phyloP scores from a whole-genome alignment of 768 basidiomycete genomes.

The Dacryopinax primogenitus region DNA sequence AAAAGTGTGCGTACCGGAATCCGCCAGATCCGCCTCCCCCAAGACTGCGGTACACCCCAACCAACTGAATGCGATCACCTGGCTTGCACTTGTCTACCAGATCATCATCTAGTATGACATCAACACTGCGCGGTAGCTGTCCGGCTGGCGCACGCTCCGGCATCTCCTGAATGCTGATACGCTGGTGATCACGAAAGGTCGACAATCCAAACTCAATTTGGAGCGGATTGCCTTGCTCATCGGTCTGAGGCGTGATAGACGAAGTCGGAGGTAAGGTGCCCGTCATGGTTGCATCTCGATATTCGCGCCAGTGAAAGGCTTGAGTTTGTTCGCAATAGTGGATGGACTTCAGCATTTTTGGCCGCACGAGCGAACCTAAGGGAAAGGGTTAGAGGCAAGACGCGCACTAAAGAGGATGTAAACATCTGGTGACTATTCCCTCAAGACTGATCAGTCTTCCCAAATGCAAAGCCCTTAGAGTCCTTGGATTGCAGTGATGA shows the following conservation, averaged over 20 bases:
- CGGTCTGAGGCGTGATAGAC: constrained; percentile 76
- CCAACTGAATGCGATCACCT: constrained; percentile 92
- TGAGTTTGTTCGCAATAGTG: constrained; percentile 87
- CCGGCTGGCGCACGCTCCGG: constrained; percentile 96
- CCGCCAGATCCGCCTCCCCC: constrained; percentile 81
- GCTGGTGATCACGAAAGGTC: constrained; percentile 90
- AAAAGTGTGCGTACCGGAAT: constrained; percentile 61
- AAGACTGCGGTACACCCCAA: constrained; percentile 86
- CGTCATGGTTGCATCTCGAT: constrained; percentile 82
- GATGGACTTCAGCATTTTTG: constrained; percentile 94
- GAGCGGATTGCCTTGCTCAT: constrained; percentile 76
- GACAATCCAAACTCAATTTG: constrained; percentile 88
- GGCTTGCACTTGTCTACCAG: constrained; percentile 96
- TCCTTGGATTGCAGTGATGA: constrained; percentile 91
- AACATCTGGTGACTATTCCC: constrained; percentile 92
- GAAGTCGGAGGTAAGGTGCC: constrained; percentile 77
- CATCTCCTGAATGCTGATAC: constrained; percentile 98
- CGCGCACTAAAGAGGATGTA: constrained; percentile 14
- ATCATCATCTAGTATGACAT: constrained; percentile 92
- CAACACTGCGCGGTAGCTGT: constrained; percentile 88
- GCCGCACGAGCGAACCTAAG: constrained; percentile 74
- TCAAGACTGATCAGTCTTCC: constrained; percentile 95
- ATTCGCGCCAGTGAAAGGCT: constrained; percentile 73
- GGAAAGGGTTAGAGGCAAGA: neutral
- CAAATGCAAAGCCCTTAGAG: constrained; percentile 73